These are phyloP conservation scores for Tolypocladium paradoxum DNA, from an alignment of 2,329 filamentous ascomycete species.

Conservation along the genomic window DNA sequence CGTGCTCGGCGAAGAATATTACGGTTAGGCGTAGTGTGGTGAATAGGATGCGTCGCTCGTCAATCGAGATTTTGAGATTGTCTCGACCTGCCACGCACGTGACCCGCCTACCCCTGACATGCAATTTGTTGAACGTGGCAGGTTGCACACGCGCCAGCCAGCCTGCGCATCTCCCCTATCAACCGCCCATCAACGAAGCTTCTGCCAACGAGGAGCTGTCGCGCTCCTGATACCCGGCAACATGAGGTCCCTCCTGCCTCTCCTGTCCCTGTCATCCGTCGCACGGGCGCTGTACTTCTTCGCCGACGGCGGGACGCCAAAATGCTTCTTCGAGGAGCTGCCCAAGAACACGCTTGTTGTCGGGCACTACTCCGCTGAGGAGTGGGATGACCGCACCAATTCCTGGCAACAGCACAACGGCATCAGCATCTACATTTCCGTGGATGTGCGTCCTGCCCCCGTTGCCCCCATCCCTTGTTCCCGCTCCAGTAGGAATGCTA, in stretches of 20 bases:
- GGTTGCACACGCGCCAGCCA: slow-evolving; percentile 20
- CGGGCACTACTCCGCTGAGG: slow-evolving; percentile 79
- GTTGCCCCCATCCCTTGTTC: background rate
- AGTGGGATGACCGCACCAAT: slow-evolving; percentile 62
- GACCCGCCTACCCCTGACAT: slow-evolving; percentile 21
- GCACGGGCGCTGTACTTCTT: slow-evolving; percentile 90
- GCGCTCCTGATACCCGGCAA: slow-evolving; percentile 9
- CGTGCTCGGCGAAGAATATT: background rate
- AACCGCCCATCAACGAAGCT: background rate
- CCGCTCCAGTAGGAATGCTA: background rate
- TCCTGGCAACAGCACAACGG: slow-evolving; percentile 63
- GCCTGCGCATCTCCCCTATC: background rate
- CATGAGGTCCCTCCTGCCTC: slow-evolving; percentile 52
- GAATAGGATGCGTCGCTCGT: background rate
- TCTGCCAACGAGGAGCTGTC: background rate
- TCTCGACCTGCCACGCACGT: slow-evolving; percentile 18
- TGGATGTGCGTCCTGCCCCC: slow-evolving; percentile 50
- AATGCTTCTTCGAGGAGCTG: slow-evolving; percentile 97
- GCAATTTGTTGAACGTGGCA: slow-evolving; percentile 41
- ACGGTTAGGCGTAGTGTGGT: background rate
- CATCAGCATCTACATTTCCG: slow-evolving; percentile 78
- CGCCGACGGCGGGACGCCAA: slow-evolving; percentile 73
- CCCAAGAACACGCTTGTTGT: slow-evolving; percentile 96
- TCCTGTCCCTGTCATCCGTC: slow-evolving; percentile 53
- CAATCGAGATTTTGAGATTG: background rate